A percentile compares a stretch with the other conserved stretches of the same genome.
Evolutionary conservation across 768 basidiomycete species (phyloP).

Genomic region (Kwoniella mangroviensis): DNA sequence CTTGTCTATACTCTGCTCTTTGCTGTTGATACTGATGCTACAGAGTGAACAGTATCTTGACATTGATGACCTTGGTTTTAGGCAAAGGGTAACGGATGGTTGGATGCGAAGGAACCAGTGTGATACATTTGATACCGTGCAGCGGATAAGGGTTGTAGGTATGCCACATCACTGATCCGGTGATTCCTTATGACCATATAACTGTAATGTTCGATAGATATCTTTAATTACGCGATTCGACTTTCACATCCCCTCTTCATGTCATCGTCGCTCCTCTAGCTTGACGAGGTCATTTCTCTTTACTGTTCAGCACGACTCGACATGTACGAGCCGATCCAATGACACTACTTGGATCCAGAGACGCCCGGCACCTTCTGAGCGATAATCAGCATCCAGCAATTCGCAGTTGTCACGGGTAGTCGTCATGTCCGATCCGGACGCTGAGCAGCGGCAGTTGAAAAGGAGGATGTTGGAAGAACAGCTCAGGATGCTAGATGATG

Average conservation of each 20-base stretch:
- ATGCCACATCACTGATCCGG: not conserved
- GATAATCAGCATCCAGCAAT: not conserved
- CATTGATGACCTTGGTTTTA: not conserved
- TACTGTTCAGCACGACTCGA: too few species aligned
- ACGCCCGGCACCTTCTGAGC: too few species aligned
- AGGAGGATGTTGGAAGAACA: slow-evolving; percentile 29
- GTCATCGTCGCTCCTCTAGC: too few species aligned
- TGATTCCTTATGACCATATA: too few species aligned
- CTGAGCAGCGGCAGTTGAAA: slow-evolving; percentile 22
- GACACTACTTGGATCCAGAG: too few species aligned
- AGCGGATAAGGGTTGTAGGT: not conserved
- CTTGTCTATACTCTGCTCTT: slow-evolving; percentile 9
- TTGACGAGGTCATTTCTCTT: too few species aligned
- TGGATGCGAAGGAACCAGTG: not conserved
- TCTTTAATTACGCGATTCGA: too few species aligned
- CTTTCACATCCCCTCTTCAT: too few species aligned
- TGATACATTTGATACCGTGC: slow-evolving; percentile 13
- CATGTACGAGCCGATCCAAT: too few species aligned
- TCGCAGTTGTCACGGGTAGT: not conserved
- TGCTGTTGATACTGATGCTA: not conserved
- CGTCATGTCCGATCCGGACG: slow-evolving; percentile 10
- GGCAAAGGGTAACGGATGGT: slow-evolving; percentile 9
- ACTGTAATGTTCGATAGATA: too few species aligned
- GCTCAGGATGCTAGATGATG: slow-evolving; percentile 35
- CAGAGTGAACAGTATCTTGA: not conserved